Conservation (phyloP, 176 grass and related monocot species). For the Bolboschoenus planiculmis region DNA sequence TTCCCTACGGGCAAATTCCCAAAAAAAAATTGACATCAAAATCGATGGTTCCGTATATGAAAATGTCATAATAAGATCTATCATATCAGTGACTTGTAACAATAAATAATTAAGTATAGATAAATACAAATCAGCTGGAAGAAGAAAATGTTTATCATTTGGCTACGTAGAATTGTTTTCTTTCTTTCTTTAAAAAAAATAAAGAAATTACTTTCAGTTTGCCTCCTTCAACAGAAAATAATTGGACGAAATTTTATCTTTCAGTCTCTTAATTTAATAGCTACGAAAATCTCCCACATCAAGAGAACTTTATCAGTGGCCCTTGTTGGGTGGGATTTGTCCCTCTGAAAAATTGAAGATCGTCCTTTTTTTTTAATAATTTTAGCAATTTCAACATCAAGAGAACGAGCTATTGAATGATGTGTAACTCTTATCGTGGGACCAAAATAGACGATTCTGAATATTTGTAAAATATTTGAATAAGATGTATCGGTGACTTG, state of each 20-base stretch:
- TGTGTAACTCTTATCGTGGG: not conserved
- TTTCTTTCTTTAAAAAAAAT: no score
- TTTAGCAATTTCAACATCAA: not conserved
- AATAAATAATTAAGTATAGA: not conserved
- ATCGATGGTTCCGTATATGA: not conserved
- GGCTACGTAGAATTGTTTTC: not conserved
- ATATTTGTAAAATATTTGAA: not conserved
- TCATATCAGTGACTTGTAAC: not conserved
- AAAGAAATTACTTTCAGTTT: no score
- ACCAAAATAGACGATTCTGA: not conserved
- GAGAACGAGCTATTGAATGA: not conserved
- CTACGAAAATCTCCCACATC: no score
- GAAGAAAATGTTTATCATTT: no score
- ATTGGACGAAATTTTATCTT: no score
- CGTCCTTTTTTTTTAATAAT: not conserved
- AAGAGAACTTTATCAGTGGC: no score
- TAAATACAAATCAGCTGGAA: not conserved
- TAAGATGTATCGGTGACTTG: not conserved
- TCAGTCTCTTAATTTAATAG: no score
- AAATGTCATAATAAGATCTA: not conserved
- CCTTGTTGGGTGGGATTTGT: not conserved
- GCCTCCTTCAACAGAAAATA: no score
- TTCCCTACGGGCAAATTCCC: not conserved
- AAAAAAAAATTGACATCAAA: not conserved
- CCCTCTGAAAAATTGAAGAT: not conserved